Base-by-base conservation (phyloP, 2,329 filamentous ascomycete genomes). In the Exserohilum turcica region DNA sequence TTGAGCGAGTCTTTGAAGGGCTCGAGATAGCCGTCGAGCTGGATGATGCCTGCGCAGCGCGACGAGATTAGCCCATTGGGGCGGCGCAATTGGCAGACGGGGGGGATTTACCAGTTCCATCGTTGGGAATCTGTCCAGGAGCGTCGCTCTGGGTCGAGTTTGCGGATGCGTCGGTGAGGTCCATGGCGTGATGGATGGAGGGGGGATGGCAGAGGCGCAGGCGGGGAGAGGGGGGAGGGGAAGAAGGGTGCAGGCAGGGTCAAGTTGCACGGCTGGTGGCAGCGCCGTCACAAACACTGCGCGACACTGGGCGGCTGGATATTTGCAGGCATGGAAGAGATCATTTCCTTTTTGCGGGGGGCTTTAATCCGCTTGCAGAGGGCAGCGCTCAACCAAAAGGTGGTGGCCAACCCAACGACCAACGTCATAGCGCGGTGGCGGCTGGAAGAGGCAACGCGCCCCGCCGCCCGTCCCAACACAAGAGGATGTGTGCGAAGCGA, bases 11-110 rank as follows among this genome's bases (percentile, higher is more conserved):
- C 90, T 67, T 86, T 84, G 81, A 95, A 97, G 4, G 94, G 93
- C 46, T 85, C 84, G 48, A 99, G 86, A 85, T 88, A 97, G 39
- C 92, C 91, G 72, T 99, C 94, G 54, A 97, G 82, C 74, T 90
- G 79, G 61, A 95, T 77, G 46, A 97, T 92, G 65, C 93, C 94
- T 96, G 71, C 5, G 33, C 6, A 36, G n/a, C 32, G 48, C 70
- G 51, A 49, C 70, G 51, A 28, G 69, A 67, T 64, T 42, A 67
- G 61, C 56, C 40, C 48, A 59, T 54, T 60, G n/a, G 52, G 32
- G 35, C 16, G 12, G 3, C 40, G 5, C n/a, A 40, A 16, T 29
- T 13, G 28, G n/a, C n/a, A n/a, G 12, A 28, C 31, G 7, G 13
- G 24, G 10, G 24, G 43, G 54, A 24, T 51, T 61, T 75, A 91